These are phyloP conservation scores for Aphanocladium album DNA, from an alignment of 2,329 filamentous ascomycete species.

Conservation along the genomic window DNA sequence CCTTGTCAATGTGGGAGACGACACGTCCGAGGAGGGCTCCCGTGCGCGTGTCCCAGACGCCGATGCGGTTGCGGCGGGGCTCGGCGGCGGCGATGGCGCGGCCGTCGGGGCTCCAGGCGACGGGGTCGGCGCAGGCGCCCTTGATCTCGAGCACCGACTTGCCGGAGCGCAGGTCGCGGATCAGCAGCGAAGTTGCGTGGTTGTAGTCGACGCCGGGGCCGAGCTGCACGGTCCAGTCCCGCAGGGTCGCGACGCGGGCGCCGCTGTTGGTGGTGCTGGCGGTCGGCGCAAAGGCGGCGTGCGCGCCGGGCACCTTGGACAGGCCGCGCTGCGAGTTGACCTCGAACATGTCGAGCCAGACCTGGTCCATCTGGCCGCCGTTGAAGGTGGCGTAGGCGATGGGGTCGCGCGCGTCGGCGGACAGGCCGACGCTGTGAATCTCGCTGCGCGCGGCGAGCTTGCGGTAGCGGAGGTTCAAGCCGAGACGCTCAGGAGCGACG, in stretches of 20 bases:
- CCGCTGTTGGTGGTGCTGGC: slow-evolving; percentile 11
- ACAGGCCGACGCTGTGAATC: slow-evolving; percentile 28
- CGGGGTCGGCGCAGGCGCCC: slow-evolving; percentile 23
- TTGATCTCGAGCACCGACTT: slow-evolving; percentile 29
- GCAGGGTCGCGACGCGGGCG: slow-evolving; percentile 25
- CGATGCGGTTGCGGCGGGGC: slow-evolving; percentile 22
- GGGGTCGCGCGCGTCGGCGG: slow-evolving; percentile 18
- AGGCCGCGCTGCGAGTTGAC: slow-evolving; percentile 21
- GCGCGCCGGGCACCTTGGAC: slow-evolving; percentile 27
- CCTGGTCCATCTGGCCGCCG: slow-evolving; percentile 24
- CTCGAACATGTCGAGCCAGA: slow-evolving; percentile 34
- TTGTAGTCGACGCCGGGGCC: slow-evolving; percentile 26
- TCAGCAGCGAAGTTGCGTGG: slow-evolving; percentile 26
- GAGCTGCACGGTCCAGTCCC: slow-evolving; percentile 27
- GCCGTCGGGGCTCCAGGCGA: slow-evolving; percentile 30
- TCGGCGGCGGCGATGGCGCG: slow-evolving; percentile 28
- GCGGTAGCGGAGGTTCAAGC: slow-evolving; percentile 24
- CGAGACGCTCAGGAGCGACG: slow-evolving; percentile 13
- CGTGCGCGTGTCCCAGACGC: slow-evolving; percentile 28
- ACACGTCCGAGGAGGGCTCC: slow-evolving; percentile 26
- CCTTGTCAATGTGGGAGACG: slow-evolving; percentile 29
- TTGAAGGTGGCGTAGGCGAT: slow-evolving; percentile 27
- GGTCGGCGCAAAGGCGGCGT: slow-evolving; percentile 25
- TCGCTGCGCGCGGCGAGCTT: slow-evolving; percentile 26
- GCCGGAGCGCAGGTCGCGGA: slow-evolving; percentile 27